Conservation (phyloP, 2,329 filamentous ascomycete species). For the Delphinella strobiligena region DNA sequence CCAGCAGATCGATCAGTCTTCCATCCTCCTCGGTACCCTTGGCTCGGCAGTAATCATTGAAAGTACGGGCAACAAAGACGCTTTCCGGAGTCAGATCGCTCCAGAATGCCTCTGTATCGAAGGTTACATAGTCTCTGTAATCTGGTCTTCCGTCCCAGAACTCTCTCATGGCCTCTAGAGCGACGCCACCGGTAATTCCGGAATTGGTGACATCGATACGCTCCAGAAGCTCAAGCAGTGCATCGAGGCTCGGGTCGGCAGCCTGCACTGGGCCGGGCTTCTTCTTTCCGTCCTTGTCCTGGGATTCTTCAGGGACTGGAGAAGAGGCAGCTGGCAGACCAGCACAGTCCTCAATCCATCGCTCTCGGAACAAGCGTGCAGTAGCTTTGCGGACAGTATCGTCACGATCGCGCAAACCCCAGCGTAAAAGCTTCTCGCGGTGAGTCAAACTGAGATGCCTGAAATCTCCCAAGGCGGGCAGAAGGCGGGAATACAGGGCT, state of each 20-base stretch:
- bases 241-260: slow-evolving; percentile 61
- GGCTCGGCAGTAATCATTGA: slow-evolving; percentile 78
- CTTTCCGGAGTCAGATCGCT: slow-evolving; percentile 73
- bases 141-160: slow-evolving; percentile 92
- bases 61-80: slow-evolving; percentile 79
- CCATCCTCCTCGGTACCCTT: slow-evolving; percentile 38
- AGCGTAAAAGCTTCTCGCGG: slow-evolving; percentile 87
- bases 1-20: slow-evolving; percentile 63
- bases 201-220: slow-evolving; percentile 88
- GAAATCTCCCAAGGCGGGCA: slow-evolving; percentile 88
- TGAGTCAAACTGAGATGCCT: slow-evolving; percentile 85
- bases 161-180: slow-evolving; percentile 83
- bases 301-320: slow-evolving; percentile 36
- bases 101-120: slow-evolving; percentile 62
- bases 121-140: slow-evolving; percentile 59
- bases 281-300: slow-evolving; percentile 39
- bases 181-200: slow-evolving; percentile 79
- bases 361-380: slow-evolving; percentile 76
- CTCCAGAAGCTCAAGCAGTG: slow-evolving; percentile 79
- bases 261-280: slow-evolving; percentile 33
- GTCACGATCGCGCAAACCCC: slow-evolving; percentile 88
- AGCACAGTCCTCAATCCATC: slow-evolving; percentile 96
- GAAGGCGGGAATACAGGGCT: slow-evolving; percentile 72
- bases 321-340: slow-evolving; percentile 49
- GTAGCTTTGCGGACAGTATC: slow-evolving; percentile 89